Evolutionary conservation across 1,139 yeast species (phyloP), one percentile per base, ranked within the genome.

Genomic region (Yamadazyma dendronema): DNA sequence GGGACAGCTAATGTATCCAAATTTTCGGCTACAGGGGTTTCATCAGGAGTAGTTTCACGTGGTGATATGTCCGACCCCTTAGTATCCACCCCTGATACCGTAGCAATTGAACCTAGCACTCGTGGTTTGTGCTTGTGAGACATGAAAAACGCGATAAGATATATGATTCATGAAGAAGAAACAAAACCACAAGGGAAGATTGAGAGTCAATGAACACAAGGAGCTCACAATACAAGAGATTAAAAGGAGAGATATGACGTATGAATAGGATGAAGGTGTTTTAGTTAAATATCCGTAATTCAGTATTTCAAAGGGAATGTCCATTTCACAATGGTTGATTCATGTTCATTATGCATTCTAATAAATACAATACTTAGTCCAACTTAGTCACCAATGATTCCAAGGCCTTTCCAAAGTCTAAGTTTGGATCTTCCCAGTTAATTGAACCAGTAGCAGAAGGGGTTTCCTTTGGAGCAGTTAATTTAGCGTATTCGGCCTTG

Each of bases 391-490:
- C 52, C 53, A 68, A 62, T 11, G 71, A 61, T 50, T 68, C 75
- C 52, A 71, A 67, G 34, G 65, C 75, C 47, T 56, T 57, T 29
- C 74, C 96, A 50, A 85, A 74, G 62, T 90, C 97, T 63, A 88
- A 78, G 72, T 88, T 84, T 53, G 95, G 94, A 66, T 89, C 96
- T 56, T 87, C 94, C 65, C 90, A 76, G 68, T 88, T 82, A 52
- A 86, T 70, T 40, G 81, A 68, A 26, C 72, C 70, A 15, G 62
- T 39, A 15, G 57, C 39, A 21, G 54, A 42, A 17, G 53, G 41
- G 28, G 54, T 42, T 61, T 65, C 61, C 54, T 69, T 66, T 50
- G 76, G 75, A 36, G 58, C 53, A 65, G 84, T 74, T 58, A 81
- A 67, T 62, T 78, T 84, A 52, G 88, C 89, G 66, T 75, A 92